These are phyloP conservation scores for Candida stauntonica DNA, from an alignment of 805 yeast genomes.

Conservation along the genomic window DNA sequence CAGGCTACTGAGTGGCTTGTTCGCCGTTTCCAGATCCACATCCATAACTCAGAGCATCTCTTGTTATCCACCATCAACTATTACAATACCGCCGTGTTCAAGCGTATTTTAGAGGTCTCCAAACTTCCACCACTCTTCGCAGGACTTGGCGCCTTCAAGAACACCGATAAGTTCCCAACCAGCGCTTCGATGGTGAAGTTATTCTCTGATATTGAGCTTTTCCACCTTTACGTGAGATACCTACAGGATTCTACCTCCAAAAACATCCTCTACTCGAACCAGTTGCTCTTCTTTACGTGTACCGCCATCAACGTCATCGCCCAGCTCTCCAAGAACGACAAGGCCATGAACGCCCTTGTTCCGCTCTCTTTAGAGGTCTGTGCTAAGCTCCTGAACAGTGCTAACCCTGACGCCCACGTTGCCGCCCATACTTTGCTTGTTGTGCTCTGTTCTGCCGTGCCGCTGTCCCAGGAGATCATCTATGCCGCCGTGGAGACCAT, in stretches of 20 bases:
- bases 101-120: slow-evolving; percentile 70
- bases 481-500: slow-evolving; percentile 61
- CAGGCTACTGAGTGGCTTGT: slow-evolving; percentile 93
- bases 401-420: slow-evolving; percentile 59
- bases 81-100: slow-evolving; percentile 68
- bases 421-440: slow-evolving; percentile 81
- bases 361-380: slow-evolving; percentile 57
- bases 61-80: slow-evolving; percentile 77
- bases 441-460: slow-evolving; percentile 70
- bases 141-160: slow-evolving; percentile 67
- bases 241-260: slow-evolving; percentile 40
- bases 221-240: slow-evolving; percentile 60
- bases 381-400: slow-evolving; percentile 48
- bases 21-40: slow-evolving; percentile 82
- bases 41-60: slow-evolving; percentile 70
- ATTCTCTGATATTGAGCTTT: slow-evolving; percentile 65
- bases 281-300: slow-evolving; percentile 76
- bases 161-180: slow-evolving; percentile 59
- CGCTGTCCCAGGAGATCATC: slow-evolving; percentile 52
- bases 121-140: slow-evolving; percentile 74
- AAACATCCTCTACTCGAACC: slow-evolving; percentile 58
- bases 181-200: slow-evolving; percentile 64
- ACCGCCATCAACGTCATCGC: slow-evolving; percentile 66
- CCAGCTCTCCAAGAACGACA: slow-evolving; percentile 38
- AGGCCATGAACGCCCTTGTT: slow-evolving; percentile 43